Percentiles rank a stretch among this genome's conserved stretches.
Conservation (phyloP, 106 monocot genomes). For the Dendrobium officinale region DNA sequence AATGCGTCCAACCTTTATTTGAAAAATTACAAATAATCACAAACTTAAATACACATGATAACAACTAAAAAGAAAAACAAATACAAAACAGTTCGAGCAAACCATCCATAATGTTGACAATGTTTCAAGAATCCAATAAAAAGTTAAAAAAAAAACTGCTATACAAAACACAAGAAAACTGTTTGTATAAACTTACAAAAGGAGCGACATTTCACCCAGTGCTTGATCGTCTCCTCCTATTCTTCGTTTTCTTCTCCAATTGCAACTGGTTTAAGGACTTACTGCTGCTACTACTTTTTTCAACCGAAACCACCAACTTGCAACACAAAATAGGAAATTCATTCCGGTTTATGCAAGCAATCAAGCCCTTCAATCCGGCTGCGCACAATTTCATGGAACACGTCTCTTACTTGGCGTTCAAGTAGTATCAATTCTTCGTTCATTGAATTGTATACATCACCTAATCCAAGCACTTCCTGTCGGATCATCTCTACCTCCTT, state of each 20-base stretch:
- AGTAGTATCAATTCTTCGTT: slow-evolving; percentile 50
- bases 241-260: no score
- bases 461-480: slow-evolving; percentile 22
- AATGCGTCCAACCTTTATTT: no score
- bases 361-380: slow-evolving; percentile 57
- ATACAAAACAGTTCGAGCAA: no score
- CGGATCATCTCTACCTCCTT: slow-evolving; percentile 43
- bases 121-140: neutral
- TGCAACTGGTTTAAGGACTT: no score
- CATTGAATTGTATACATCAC: slow-evolving; percentile 18
- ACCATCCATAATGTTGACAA: neutral
- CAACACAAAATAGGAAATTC: slow-evolving; percentile 1
- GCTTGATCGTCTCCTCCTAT: neutral
- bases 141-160: neutral
- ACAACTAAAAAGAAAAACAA: no score
- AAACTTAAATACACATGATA: no score
- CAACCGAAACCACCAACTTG: neutral
- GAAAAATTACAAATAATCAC: no score
- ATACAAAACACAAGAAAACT: neutral
- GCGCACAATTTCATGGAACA: slow-evolving; percentile 59
- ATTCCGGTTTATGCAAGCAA: slow-evolving; percentile 35
- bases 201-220: neutral
- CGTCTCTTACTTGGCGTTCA: slow-evolving; percentile 59
- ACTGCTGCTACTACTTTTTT: no score
- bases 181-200: neutral